These are phyloP conservation scores for Ceratorhiza oryzae-sativae DNA, from an alignment of 1,284 basidiomycete species.

Conservation along the genomic window DNA sequence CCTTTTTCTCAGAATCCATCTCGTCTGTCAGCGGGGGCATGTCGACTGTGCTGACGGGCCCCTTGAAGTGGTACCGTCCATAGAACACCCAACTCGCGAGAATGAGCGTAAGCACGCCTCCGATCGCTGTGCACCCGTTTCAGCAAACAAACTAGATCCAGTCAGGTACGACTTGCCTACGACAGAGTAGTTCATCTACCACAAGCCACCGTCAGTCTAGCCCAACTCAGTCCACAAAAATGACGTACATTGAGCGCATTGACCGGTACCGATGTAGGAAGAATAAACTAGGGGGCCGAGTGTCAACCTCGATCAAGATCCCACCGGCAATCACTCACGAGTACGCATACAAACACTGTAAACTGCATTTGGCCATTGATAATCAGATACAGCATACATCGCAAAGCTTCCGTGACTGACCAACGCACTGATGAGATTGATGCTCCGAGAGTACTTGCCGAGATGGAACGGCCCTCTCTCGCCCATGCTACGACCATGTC, in stretches of 20 bases:
- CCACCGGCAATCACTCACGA: slow-evolving; percentile 4
- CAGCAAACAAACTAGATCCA: neutral
- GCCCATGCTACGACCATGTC: slow-evolving; percentile 51
- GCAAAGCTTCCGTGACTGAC: slow-evolving; percentile 48
- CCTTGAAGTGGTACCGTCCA: slow-evolving; percentile 50
- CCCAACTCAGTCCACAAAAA: neutral
- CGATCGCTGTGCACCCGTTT: slow-evolving; percentile 4
- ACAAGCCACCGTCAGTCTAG: neutral
- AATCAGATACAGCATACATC: neutral
- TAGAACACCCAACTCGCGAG: slow-evolving; percentile 49
- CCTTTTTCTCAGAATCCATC: slow-evolving; percentile 6
- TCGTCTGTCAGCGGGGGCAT: slow-evolving; percentile 17
- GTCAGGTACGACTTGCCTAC: neutral
- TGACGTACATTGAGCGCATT: slow-evolving; percentile 28
- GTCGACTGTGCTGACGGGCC: slow-evolving; percentile 49
- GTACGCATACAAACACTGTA: slow-evolving; percentile 39
- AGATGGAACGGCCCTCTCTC: slow-evolving; percentile 63
- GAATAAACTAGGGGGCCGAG: slow-evolving; percentile 16
- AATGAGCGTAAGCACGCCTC: slow-evolving; percentile 21
- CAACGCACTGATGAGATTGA: slow-evolving; percentile 59
- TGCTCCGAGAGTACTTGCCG: slow-evolving; percentile 61
- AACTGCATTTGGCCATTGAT: slow-evolving; percentile 52
- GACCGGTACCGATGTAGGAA: slow-evolving; percentile 33
- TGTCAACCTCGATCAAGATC: neutral
- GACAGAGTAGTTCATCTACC: slow-evolving; percentile 17